phyloP scores from a whole-genome alignment of 257 asterid species.

The Jacaranda copaia region DNA sequence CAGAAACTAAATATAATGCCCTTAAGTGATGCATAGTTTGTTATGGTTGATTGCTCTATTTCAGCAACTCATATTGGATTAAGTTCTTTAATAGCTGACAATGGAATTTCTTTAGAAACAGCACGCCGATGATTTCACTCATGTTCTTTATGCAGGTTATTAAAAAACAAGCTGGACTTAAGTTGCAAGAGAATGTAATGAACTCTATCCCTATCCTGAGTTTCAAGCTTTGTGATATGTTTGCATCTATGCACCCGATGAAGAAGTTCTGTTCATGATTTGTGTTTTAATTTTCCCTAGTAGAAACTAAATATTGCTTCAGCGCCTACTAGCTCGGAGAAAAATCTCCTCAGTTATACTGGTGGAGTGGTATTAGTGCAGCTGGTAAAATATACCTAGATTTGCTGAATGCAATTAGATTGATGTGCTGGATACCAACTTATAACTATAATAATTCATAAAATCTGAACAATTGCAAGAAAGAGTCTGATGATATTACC shows the following conservation, averaged over 20 bases:
- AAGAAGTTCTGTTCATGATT: constrained; percentile 18
- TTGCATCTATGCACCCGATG: constrained; percentile 27
- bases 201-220: constrained; percentile 12
- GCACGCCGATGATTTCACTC: constrained; percentile 31
- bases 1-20: constrained; percentile 19
- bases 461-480: not conserved
- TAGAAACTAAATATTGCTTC: constrained; percentile 5
- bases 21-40: not conserved
- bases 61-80: not conserved
- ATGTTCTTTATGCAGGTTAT: constrained; percentile 68
- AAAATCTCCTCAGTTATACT: not conserved
- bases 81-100: not conserved
- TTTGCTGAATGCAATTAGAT: not conserved
- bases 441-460: not conserved
- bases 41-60: constrained; percentile 16
- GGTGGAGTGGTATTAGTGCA: constrained; percentile 1
- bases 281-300: not conserved
- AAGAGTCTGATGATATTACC: not conserved
- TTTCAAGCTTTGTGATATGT: constrained; percentile 25
- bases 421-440: not conserved
- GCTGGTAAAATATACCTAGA: not conserved
- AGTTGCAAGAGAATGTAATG: constrained; percentile 89
- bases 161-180: constrained; percentile 91
- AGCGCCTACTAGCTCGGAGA: not conserved
- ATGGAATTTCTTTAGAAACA: not conserved